Base-by-base conservation (phyloP, 176 grass and related monocot genomes). In the Luzula sylvatica region DNA sequence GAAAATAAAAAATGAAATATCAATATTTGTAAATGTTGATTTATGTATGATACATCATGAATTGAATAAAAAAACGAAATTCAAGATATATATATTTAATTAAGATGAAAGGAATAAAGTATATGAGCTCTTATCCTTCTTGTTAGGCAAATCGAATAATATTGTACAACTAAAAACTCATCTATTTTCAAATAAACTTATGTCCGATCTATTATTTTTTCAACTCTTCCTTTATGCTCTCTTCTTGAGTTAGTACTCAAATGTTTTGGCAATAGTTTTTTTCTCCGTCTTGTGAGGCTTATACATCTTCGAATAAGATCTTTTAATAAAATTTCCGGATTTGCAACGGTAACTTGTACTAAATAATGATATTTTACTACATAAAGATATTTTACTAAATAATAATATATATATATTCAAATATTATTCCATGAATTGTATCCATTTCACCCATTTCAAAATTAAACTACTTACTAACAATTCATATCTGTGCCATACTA, bases 161-260 rank as follows among this genome's bases (percentile, higher is more conserved):
- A 61, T 61, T 61, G 17, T 26, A 44, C 14, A 38, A 46, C 38
- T 46, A 61, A 61, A 9, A 61, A 46, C 35, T 61, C 57, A 42
- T 46, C 44, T 61, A 61, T 61, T 61, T 42, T 26, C 28, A 61
- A 61, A 61, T 11, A 5, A 17, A 61, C 22, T 6, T 42, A 25
- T 42, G 9, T 3, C 19, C 56, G 38, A 61, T 61, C 56, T 61
- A 61, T 56, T 56, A 56, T 56, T 56, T 56, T 3, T 15, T 43
- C 19, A 20, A 61, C 26, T 42, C 11, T 9, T 61, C 7, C 32
- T 61, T 41, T 44, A 61, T 22, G 14, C 13, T 61, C 20, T 11
- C 17, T 42, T 42, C n/a, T n/a, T n/a, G 56, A 44, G 9, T 40
- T 3, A 58, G 15, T 32, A 61, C 7, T 30, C 26, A 56, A 56